Evolutionary conservation across 495 filamentous ascomycete genomes (phyloP), one percentile per base, ranked within the genome.

Genomic region (Cenococcum geophilum): DNA sequence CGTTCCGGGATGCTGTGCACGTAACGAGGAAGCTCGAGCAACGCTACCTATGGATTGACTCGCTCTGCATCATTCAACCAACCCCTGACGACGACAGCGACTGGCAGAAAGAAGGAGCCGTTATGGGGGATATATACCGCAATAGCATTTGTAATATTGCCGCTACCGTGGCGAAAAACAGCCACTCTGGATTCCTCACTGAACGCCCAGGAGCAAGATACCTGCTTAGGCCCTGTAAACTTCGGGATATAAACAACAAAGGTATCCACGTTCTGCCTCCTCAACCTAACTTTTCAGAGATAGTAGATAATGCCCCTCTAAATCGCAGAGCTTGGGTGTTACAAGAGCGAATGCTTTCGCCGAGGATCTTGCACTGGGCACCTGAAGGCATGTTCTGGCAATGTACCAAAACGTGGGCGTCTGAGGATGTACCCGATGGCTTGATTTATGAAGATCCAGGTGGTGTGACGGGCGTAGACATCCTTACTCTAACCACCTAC

Each of bases 301-400:
- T 21, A 20, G 23, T 51, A 5, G 21, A 23, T 23, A 12, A 51
- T 14, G 48, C 23, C 23, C 48, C 48, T 18, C 23, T 63, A 20
- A 51, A 49, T 18, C 32, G 32, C 10, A 34, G 60, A 22, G 55
- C 36, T 14, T 63, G 60, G 60, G 22, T 50, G 23, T 21, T 58
- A 16, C 55, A 63, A 63, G 60, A 63, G 23, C 60, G 60, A 16
- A 18, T 63, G 11, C 55, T 63, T n/a, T 58, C 60, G 2, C 54
- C 55, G 2, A n/a, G 60, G 9, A 18, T 63, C 23, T 10, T 52
- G 8, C 54, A 58, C 27, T 63, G 37, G 22, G 34, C 36, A 3
- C 12, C 16, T 10, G 35, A 34, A 20, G 10, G 16, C 10, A 11
- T 63, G 18, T 47, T 52, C 25, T 63, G 54, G 54, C 35, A 63